Evolutionary conservation across 805 yeast species (phyloP).

Genomic region (Priceomyces castillae): DNA sequence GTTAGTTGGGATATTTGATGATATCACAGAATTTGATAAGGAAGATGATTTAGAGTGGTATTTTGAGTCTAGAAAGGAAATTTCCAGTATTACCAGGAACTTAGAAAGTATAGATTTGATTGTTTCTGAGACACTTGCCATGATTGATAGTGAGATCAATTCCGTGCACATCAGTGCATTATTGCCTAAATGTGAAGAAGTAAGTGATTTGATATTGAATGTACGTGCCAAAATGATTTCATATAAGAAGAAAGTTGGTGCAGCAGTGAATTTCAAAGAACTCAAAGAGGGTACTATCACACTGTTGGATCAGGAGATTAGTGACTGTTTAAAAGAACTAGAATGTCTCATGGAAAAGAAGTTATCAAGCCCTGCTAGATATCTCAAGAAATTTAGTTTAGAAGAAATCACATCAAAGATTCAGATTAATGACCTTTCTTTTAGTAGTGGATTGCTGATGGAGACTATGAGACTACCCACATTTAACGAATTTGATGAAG

Average conservation of each 20-base stretch:
- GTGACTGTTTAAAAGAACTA: slow-evolving; percentile 19
- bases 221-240: slow-evolving; percentile 19
- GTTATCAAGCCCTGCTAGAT: slow-evolving; percentile 16
- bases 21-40: slow-evolving; percentile 6
- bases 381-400: slow-evolving; percentile 17
- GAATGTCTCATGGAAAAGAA: slow-evolving; percentile 16
- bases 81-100: slow-evolving; percentile 17
- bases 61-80: slow-evolving; percentile 20
- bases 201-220: slow-evolving; percentile 25
- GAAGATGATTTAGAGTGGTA: slow-evolving; percentile 22
- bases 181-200: slow-evolving; percentile 24
- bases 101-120: slow-evolving; percentile 24
- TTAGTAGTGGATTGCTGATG: slow-evolving; percentile 12
- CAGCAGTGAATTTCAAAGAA: slow-evolving; percentile 27
- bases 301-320: slow-evolving; percentile 25
- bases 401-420: slow-evolving; percentile 20
- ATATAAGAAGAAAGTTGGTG: slow-evolving; percentile 23
- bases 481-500: slow-evolving; percentile 27
- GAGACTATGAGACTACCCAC: slow-evolving; percentile 28
- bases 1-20: slow-evolving; percentile 14
- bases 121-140: slow-evolving; percentile 18
- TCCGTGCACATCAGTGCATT: slow-evolving; percentile 11
- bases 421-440: slow-evolving; percentile 18
- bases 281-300: slow-evolving; percentile 22
- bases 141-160: background rate